Base-by-base conservation (phyloP, 1,284 basidiomycete genomes). In the Boletus mariae region DNA sequence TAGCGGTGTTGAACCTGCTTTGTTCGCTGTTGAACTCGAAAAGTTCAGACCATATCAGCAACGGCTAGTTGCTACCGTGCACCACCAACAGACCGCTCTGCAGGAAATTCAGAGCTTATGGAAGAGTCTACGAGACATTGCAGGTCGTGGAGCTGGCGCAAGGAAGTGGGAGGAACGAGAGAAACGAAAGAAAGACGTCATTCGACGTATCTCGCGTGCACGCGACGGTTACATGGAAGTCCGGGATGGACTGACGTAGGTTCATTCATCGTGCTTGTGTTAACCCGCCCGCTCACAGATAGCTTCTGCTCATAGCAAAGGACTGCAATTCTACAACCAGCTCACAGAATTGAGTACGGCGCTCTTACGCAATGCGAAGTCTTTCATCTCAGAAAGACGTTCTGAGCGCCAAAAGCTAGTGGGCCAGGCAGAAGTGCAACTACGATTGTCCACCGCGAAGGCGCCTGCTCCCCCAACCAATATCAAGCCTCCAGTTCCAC, bases 31-130 rank as follows among this genome's bases (percentile, higher is more conserved):
- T 6, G 95, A 98, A 70, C 82, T 98, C 15, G 95, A 98, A 70
- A 98, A 98, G 72, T 98, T 98, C 76, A 80, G 84, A 23, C 92
- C 94, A 1, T 94, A 92, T 66, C 94, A 97, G 69, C 83, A 88
- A 46, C 83, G 92, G 4, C 75, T 98, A 1, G 74, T 81, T 2
- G 79, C 87, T 1, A 92, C 91, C 0, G 76, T 92, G 3, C 83
- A 87, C 48, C 86, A 90, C 32, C 90, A 96, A 59, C 83, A 90
- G 59, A 67, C 77, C 12, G 77, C 84, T 0, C 64, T 97, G 11
- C 79, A 87, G 49, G 88, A 92, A 57, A 75, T 95, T 4, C 77
- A 83, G 15, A 71, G 77, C 13, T 70, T 90, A 8, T 90, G 90
- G 79, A 87, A 89, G 57, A 73, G 73, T 5, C 75, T 93, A 31